phyloP scores from a whole-genome alignment of 768 basidiomycete genomes.

The Suillus fuscotomentosus region DNA sequence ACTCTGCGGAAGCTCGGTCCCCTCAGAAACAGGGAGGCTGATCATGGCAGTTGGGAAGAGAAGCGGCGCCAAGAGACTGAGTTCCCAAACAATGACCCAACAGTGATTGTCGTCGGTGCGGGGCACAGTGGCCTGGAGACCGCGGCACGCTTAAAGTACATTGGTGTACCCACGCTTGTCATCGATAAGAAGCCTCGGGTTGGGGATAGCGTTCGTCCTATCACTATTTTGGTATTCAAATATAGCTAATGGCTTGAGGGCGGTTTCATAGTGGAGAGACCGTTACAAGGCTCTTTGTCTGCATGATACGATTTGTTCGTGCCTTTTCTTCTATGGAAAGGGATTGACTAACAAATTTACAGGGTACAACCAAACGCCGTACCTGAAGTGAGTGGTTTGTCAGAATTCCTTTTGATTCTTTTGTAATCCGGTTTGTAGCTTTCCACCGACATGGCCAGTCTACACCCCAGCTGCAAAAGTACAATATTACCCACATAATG shows the following conservation, averaged over 20 bases:
- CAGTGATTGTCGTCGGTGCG: slow-evolving; percentile 61
- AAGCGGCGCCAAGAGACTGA: slow-evolving; percentile 40
- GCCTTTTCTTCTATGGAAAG: not conserved
- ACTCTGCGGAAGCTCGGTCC: slow-evolving; percentile 32
- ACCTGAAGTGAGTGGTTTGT: slow-evolving; percentile 40
- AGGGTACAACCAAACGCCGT: slow-evolving; percentile 58
- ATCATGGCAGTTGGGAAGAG: slow-evolving; percentile 57
- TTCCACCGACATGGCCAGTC: slow-evolving; percentile 56
- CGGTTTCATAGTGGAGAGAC: slow-evolving; percentile 42
- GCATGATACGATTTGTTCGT: slow-evolving; percentile 51
- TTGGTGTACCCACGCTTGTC: slow-evolving; percentile 57
- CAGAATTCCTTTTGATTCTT: not conserved
- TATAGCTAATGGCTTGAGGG: not conserved
- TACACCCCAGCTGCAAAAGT: slow-evolving; percentile 52
- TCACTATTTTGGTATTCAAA: not conserved
- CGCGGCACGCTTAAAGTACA: slow-evolving; percentile 60
- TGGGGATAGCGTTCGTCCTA: slow-evolving; percentile 41
- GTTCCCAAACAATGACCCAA: slow-evolving; percentile 50
- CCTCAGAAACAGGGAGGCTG: slow-evolving; percentile 38
- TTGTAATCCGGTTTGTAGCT: slow-evolving; percentile 29
- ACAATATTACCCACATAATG: too few species aligned
- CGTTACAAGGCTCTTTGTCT: slow-evolving; percentile 38
- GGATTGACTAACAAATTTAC: not conserved
- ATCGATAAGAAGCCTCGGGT: slow-evolving; percentile 52
- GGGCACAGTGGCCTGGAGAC: slow-evolving; percentile 67